Conservation (phyloP, 2,329 filamentous ascomycete species). For the Rhinocladiella mackenziei region DNA sequence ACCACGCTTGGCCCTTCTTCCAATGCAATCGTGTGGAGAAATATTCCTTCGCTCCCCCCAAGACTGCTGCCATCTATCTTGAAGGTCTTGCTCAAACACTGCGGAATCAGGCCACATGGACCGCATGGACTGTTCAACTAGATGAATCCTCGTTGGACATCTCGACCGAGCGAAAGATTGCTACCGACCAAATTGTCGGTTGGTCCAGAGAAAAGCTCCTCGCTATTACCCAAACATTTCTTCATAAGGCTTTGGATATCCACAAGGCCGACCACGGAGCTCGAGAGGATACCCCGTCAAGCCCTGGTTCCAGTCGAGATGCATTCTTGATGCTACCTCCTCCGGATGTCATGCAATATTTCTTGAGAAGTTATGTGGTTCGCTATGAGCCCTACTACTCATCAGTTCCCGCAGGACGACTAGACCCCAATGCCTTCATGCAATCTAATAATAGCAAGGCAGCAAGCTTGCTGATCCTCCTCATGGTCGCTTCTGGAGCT, state of each 20-base stretch:
- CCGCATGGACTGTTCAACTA: conserved; percentile 50
- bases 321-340: conserved; percentile 62
- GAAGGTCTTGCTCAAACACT: conserved; percentile 51
- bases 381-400: conserved; percentile 65
- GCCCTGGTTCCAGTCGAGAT: conserved; percentile 50
- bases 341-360: conserved; percentile 62
- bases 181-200: conserved; percentile 49
- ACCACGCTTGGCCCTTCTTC: conserved; percentile 52
- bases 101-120: conserved; percentile 51
- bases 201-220: conserved; percentile 64
- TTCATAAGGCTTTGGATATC: conserved; percentile 67
- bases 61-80: conserved; percentile 49
- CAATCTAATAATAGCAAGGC: conserved; percentile 59
- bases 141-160: conserved; percentile 41
- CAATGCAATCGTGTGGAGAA: conserved; percentile 47
- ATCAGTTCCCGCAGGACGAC: conserved; percentile 54
- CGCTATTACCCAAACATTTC: conserved; percentile 66
- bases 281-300: conserved; percentile 28
- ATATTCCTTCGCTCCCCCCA: conserved; percentile 48
- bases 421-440: conserved; percentile 66
- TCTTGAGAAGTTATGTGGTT: conserved; percentile 62
- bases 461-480: conserved; percentile 61
- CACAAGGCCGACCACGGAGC: conserved; percentile 46
- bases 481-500: conserved; percentile 70
- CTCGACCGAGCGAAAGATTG: conserved; percentile 44